Evolutionary conservation across 306 rosid genomes (phyloP), one percentile per base, ranked within the genome.

Genomic region (Pueraria montana): DNA sequence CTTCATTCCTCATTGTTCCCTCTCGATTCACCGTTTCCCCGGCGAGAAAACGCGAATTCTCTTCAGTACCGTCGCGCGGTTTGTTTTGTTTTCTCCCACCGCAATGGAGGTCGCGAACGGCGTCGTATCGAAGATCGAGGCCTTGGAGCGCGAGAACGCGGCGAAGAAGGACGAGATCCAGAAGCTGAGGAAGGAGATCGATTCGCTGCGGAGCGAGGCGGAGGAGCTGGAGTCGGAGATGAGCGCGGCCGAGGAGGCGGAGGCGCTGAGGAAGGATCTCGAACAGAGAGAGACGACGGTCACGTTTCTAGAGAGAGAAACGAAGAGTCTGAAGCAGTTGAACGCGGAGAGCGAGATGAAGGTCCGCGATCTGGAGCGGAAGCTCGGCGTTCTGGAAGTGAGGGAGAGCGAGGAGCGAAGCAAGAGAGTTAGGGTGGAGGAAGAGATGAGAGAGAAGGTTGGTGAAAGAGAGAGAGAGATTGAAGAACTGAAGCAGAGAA

Each of bases 291-390:
- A 75, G 43, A 68, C 12, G 43, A 86, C n/a, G 71, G 69, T 88
- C 17, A 86, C 78, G 67, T 0, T 77, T 14, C 38, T 93, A 42
- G 91, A 96, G 89, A 87, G 84, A 23, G 94, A 88, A 86, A 61
- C 80, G 7, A 90, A 84, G 21, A 71, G 23, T 2, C 24, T 88
- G 82, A 96, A 86, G 85, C 85, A 84, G 27, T 38, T 18, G 6
- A 91, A 84, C 4, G 70, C 78, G 0, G 95, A 87, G 83, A 77
- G 85, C 10, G 94, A 91, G 62, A 94, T 82, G 94, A 92, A 83
- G 79, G 87, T 85, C 16, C 88, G 93, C 81, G 96, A 92, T 20
- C 76, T 96, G 85, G 99, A 96, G 90, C 89, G 88, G 81, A 90
- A 85, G 58, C 40, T 92, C 21, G 84, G 91, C 63, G 83, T 89